Base-by-base conservation (phyloP, 2,329 filamentous ascomycete species). In the Monilinia polystroma region DNA sequence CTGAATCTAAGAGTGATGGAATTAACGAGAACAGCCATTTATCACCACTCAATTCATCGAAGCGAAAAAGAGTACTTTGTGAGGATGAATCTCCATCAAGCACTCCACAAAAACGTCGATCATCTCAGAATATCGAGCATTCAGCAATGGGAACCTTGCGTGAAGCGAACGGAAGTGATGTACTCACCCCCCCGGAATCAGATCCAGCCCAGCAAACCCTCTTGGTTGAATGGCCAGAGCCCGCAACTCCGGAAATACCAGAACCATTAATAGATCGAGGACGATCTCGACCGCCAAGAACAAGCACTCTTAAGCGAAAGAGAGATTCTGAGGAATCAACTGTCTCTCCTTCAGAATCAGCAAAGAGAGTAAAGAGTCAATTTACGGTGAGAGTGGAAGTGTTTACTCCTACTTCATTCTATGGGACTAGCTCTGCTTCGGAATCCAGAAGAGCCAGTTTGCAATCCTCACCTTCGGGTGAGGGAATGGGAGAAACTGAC, bases 401-500 rank as follows among this genome's bases (percentile, higher is more conserved):
- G 23, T 62, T 35, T 20, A 38, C 43, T 16, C 43, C 52, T 38
- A 45, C 23, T 4, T 43, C 54, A 47, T 43, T 41, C 12, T 51
- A 66, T 20, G 38, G 45, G 35, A 11, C 32, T 35, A 38, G 64
- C 45, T 71, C 66, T 32, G 51, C 45, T 4, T 57, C 60, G 2
- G 65, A 68, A 52, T 70, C 69, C 4, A 49, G 29, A 64, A 64
- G 45, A 67, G 38, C 18, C 14, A 66, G 47, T 56, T 67, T 66
- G n/a, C 45, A 52, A 23, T 52, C 67, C 10, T 64, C 67, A 10
- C 64, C 65, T 14, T 72, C 73, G 23, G 70, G 65, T 6, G 70
- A 73, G n/a, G 59, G 18, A 32, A 63, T 23, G 45, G 59, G 38
- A 12, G 59, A 63, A 43, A 76, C 75, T 4, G 75, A 77, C 69